These are phyloP conservation scores for Colletotrichum sp. DNA, from an alignment of 2,329 filamentous ascomycete species.

Conservation along the genomic window DNA sequence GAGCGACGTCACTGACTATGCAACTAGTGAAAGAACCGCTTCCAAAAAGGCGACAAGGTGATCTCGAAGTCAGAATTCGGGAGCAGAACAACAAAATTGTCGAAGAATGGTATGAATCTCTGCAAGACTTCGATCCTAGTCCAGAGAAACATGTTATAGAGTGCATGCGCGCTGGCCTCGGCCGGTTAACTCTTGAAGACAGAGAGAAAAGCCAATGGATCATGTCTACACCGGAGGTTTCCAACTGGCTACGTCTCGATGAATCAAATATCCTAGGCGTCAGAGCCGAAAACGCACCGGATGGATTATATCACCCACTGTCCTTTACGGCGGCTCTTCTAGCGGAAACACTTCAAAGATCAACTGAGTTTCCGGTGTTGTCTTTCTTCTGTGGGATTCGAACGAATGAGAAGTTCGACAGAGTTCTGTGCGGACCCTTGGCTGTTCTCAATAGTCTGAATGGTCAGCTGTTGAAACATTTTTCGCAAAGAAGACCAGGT, in stretches of 20 bases:
- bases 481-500: not conserved
- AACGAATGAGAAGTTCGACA: not conserved
- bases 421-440: not conserved
- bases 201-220: not conserved
- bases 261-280: not conserved
- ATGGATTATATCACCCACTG: not conserved
- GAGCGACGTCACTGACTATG: not conserved
- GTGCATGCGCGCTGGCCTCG: not conserved
- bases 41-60: not conserved
- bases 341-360: not conserved
- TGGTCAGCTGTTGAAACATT: not conserved
- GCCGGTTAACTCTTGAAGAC: not conserved
- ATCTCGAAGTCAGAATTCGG: not conserved
- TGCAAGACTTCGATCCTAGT: not conserved
- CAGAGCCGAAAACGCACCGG: not conserved
- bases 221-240: not conserved
- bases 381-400: not conserved
- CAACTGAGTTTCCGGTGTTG: not conserved
- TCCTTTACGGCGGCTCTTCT: not conserved
- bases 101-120: not conserved
- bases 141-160: not conserved
- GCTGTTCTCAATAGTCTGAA: not conserved
- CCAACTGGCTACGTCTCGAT: not conserved
- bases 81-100: not conserved
- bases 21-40: not conserved